A percentile compares a stretch with the other conserved stretches of the same genome.
These are phyloP conservation scores for Coffea eugenioides DNA, from an alignment of 257 asterid genomes.

Conservation along the genomic window DNA sequence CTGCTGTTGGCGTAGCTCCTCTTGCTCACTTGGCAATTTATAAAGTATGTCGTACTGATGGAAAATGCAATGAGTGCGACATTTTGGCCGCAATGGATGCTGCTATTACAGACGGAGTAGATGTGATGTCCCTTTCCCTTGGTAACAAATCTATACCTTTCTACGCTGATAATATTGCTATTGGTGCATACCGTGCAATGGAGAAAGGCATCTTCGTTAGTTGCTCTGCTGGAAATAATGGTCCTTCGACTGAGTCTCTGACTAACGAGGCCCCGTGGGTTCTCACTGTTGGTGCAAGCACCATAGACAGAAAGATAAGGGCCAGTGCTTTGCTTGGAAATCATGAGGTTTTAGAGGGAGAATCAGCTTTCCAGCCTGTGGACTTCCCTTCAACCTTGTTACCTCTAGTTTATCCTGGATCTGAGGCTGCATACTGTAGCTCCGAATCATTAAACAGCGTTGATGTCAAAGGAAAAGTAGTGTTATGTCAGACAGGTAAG, in stretches of 20 bases:
- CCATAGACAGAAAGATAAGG: constrained; percentile 11
- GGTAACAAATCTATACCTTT: background rate
- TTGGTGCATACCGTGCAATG: constrained; percentile 16
- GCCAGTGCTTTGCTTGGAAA: constrained; percentile 16
- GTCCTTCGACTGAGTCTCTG: background rate
- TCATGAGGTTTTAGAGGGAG: constrained; percentile 6
- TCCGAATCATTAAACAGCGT: background rate
- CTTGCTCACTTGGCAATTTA: background rate
- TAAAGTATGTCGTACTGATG: background rate
- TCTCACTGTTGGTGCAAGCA: constrained; percentile 21
- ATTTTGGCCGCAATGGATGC: constrained; percentile 18
- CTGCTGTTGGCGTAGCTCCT: too few species aligned
- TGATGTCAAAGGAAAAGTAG: constrained; percentile 14
- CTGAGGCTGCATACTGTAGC: background rate
- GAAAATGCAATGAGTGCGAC: background rate
- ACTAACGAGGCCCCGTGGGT: constrained; percentile 18
- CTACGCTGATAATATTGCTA: background rate
- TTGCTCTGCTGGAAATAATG: constrained; percentile 15
- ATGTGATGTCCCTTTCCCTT: constrained; percentile 13
- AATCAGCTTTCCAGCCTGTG: constrained; percentile 15
- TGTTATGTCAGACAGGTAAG: background rate
- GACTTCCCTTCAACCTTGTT: constrained; percentile 3
- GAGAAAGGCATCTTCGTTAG: constrained; percentile 15
- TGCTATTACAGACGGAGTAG: constrained; percentile 17
- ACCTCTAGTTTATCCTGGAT: background rate